Evolutionary conservation across 306 rosid genomes (phyloP).

Genomic region (Sicyos baderoa): DNA sequence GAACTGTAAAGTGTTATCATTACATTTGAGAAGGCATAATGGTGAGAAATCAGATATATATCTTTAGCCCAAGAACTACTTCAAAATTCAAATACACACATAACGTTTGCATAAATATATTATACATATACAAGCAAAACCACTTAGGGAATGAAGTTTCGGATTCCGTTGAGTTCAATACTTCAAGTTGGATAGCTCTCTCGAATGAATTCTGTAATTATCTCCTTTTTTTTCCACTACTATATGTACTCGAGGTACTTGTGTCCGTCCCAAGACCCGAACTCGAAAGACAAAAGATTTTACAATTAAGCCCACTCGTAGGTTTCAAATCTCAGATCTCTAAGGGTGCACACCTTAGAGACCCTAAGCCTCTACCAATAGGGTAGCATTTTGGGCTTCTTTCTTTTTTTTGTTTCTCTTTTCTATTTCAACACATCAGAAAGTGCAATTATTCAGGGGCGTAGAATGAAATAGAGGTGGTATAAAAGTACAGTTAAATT

Average conservation of each 20-base stretch:
- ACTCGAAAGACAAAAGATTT: too few species aligned
- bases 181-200: conserved; percentile 3
- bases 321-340: too few species aligned
- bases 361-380: too few species aligned
- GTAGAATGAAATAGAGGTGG: too few species aligned
- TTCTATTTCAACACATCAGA: not conserved
- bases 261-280: too few species aligned
- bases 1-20: not conserved
- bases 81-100: not conserved
- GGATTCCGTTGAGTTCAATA: not conserved
- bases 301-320: too few species aligned
- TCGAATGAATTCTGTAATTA: not conserved
- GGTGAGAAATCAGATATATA: not conserved
- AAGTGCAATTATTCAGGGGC: too few species aligned
- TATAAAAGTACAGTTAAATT: too few species aligned
- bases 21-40: not conserved
- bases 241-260: too few species aligned
- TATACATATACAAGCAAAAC: conserved; percentile 7
- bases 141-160: not conserved
- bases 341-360: too few species aligned
- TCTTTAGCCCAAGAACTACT: not conserved
- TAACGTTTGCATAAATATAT: not conserved
- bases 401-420: not conserved
- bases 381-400: too few species aligned
- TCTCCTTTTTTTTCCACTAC: not conserved